Conservation (phyloP, 495 filamentous ascomycete genomes). For the Penicillium bialowiezense region DNA sequence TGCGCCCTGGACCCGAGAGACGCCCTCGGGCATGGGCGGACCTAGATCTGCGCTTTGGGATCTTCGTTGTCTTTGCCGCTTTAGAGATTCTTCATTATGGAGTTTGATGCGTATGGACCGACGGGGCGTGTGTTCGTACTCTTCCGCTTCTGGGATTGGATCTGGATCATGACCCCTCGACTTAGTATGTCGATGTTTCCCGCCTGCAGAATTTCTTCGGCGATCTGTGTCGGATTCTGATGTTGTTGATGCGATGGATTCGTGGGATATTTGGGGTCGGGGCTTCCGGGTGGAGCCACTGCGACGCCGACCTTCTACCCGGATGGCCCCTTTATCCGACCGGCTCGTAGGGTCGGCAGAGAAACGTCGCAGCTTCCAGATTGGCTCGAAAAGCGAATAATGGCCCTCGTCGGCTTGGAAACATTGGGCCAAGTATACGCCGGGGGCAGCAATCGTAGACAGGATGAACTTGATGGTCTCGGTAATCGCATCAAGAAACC, state of each 20-base stretch:
- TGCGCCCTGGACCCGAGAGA: conserved; percentile 27
- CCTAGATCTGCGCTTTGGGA: conserved; percentile 34
- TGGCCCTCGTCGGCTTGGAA: conserved; percentile 76
- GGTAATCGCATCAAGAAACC: conserved; percentile 55
- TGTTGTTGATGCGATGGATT: conserved; percentile 41
- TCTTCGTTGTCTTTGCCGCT: conserved; percentile 52
- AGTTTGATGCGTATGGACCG: conserved; percentile 90
- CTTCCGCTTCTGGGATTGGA: conserved; percentile 40
- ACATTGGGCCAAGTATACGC: conserved; percentile 73
- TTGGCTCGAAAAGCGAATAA: conserved; percentile 67
- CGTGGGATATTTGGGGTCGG: conserved; percentile 33
- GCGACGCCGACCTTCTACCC: conserved; percentile 27
- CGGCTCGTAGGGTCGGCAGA: conserved; percentile 21
- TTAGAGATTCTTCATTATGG: conserved; percentile 68
- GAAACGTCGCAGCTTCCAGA: conserved; percentile 55
- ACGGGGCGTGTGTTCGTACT: conserved; percentile 56
- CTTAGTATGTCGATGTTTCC: conserved; percentile 42
- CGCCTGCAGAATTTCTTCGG: conserved; percentile 23
- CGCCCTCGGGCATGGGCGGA: conserved; percentile 29
- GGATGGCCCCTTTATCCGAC: conserved; percentile 27
- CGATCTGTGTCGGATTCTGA: conserved; percentile 51
- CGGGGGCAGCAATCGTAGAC: conserved; percentile 73
- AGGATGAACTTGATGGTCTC: conserved; percentile 72
- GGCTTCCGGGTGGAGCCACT: conserved; percentile 37
- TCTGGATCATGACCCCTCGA: conserved; percentile 47